Evolutionary conservation across 169 alveolate species (phyloP), one percentile per base, ranked within the genome.

Genomic region (Plasmodium gonderi): DNA sequence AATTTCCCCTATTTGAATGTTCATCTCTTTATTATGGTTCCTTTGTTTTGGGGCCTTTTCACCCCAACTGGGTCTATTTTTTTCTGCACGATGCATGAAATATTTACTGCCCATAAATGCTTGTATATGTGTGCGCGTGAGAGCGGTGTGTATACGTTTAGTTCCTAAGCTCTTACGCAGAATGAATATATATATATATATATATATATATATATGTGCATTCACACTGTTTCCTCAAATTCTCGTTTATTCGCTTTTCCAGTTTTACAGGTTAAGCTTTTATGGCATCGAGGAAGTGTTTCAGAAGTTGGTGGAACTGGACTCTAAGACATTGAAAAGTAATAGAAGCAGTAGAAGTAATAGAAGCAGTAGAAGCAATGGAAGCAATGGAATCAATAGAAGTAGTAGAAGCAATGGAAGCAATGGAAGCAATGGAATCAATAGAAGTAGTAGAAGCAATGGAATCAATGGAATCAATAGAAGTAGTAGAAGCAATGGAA

Each of bases 191-290:
- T 23, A n/a, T 23, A 65, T 23, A 65, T 23, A 65, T 23, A 65
- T 23, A 65, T 65, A 65, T 65, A 65, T 65, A 23, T 65, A 65
- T 65, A 65, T 65, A 20, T 75, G 51, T 42, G 31, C 14, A 14
- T 9, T 23, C 17, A 47, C 31, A 9, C 20, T 26, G n/a, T n/a
- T 67, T 69, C 65, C 49, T 36, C 36, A 7, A 14, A 23, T 17
- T 14, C 14, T 20, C 40, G 26, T 33, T 54, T 12, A 17, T 17
- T 45, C n/a, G 17, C 29, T 75, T 9, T 23, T 3, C 20, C 79
- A 83, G 92, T 83, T 83, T 83, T 83, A 83, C 65, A 83, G 92
- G 40, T 20, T 83, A 36, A 83, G 92, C 33, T 72, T 83, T 38
- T 83, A 83, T 33, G 92, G 92, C 11, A 76, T 83, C 20, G 79